Base-by-base conservation (phyloP, 2,329 filamentous ascomycete species). In the Pseudomassariella vexata region DNA sequence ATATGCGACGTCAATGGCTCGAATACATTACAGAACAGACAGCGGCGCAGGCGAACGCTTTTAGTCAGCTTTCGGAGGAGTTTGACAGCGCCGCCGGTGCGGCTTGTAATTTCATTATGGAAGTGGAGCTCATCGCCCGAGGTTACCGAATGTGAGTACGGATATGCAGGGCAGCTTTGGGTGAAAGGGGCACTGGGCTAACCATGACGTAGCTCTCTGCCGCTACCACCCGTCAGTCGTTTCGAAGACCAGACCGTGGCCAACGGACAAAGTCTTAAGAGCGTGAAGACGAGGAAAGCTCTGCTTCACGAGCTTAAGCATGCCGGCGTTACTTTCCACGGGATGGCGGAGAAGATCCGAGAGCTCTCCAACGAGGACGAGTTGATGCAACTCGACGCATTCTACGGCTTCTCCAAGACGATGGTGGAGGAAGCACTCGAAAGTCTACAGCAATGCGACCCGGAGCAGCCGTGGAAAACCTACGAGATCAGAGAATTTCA, bases 171-270 rank as follows among this genome's bases (percentile, higher is more conserved):
- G n/a, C n/a, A n/a, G 19, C 19, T 6, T 7, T 10, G 24, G 9
- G 11, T 19, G 10, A 14, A 7, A 18, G 10, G 19, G n/a, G 6
- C 9, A 26, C 25, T 20, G 19, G 16, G 36, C 45, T 49, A 36
- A 47, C 20, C 19, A 24, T 20, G 20, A 15, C 36, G 38, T 32
- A 94, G 86, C 62, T 94, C 86, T 66, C 82, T 79, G 11, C 90
- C 89, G 16, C 63, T 96, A 21, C 90, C 92, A 6, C 92, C 92
- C n/a, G 83, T 95, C 38, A 94, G 85, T 44, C 79, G 90, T 27
- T 69, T 98, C 19, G 92, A 98, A 55, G 87, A 94, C 45, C n/a
- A n/a, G n/a, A n/a, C n/a, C n/a, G n/a, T n/a, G n/a, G n/a, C n/a
- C n/a, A 79, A 79, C 38, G 78, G 78, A 25, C 85, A 94, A 53